Evolutionary conservation across 495 filamentous ascomycete species (phyloP).

Genomic region (Penicillium pulvis): DNA sequence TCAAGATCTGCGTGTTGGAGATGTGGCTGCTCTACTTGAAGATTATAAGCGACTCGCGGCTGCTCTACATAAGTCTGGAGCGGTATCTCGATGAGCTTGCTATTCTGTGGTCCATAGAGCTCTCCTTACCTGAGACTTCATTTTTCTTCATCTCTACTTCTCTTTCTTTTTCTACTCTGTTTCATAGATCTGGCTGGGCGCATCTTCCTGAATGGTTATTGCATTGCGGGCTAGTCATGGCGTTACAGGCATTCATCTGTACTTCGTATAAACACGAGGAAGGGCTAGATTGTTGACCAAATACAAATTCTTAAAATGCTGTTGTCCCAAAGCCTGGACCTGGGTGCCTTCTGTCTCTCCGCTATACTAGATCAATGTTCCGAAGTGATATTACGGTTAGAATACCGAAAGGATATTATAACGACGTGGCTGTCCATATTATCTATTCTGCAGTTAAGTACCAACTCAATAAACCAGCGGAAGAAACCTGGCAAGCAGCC

Average conservation of each 20-base stretch:
- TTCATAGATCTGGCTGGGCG: background rate
- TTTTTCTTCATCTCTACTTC: background rate
- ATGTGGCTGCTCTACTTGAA: conserved; percentile 77
- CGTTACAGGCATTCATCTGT: conserved; percentile 21
- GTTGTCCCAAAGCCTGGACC: no score
- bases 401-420: background rate
- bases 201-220: conserved; percentile 1
- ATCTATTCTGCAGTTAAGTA: background rate
- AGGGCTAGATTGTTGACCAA: background rate
- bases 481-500: no score
- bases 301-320: background rate
- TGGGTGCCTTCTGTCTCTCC: no score
- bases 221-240: conserved; percentile 17
- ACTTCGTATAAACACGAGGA: conserved; percentile 12
- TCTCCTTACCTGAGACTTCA: background rate
- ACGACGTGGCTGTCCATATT: background rate
- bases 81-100: conserved; percentile 23
- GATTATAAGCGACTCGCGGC: conserved; percentile 84
- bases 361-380: no score
- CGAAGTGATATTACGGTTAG: background rate
- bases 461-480: background rate
- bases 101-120: background rate
- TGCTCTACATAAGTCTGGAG: conserved; percentile 38
- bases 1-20: conserved; percentile 75
- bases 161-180: background rate